Evolutionary conservation across 768 basidiomycete species (phyloP), one percentile per base, ranked within the genome.

Genomic region (Leucosporidium scottii): DNA sequence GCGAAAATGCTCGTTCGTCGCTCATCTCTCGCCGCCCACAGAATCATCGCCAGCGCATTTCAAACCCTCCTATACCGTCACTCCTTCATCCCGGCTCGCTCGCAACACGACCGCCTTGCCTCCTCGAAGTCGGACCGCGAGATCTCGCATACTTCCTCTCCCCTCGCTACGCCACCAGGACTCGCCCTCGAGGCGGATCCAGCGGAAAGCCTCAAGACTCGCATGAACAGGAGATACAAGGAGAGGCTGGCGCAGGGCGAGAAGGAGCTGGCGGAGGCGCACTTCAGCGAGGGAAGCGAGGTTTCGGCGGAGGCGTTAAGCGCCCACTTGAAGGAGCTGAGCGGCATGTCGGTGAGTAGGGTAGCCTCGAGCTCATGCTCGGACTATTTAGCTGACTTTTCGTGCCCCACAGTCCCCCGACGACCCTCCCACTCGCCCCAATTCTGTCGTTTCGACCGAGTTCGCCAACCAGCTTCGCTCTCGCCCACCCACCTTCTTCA

Each of bases 351-450:
- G 13, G 39, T 44, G 39, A 44, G 39, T 44, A 3, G 8, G 2
- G 8, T 10, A 15, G 6, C 15, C 13, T 44, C 39, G 2, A 3
- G 15, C 39, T 44, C 8, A 3, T 17, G 34, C 39, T 44, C 3
- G 39, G 15, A 13, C 2, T 8, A 15, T 44, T 3, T 2, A 44
- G 13, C 39, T 44, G 15, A 44, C 39, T 17, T 17, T 8, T 15
- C 39, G 7, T 13, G 3, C 3, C 39, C 15, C 10, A 15, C 15
- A 44, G 39, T 55, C 54, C 10, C 54, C 54, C 30, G 62, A 64
- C 23, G 56, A 57, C 6, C 62, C 62, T 6, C 62, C 62, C 18
- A 49, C 62, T 5, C 18, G 62, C 5, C 62, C 62, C 13, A 30
- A 44, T 20, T 48, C 39, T 2, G 27, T 64, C 48, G 25, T 64